Conservation (phyloP, 1,139 yeast genomes). For the Groenewaldozyma auringiensis region DNA sequence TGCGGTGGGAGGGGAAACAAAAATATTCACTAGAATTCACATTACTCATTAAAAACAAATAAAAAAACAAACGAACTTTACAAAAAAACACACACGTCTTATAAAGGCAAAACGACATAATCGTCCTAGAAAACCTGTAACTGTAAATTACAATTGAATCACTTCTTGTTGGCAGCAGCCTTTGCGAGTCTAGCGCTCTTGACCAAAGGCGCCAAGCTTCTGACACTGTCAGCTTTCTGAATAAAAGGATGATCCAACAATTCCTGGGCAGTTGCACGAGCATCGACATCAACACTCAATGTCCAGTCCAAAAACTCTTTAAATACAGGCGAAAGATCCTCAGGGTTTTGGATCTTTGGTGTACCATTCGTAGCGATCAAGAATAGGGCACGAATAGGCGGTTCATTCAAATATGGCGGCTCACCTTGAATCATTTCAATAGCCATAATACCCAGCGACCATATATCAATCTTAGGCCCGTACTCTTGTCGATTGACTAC, state of each 20-base stretch:
- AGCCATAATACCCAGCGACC: slow-evolving; percentile 97
- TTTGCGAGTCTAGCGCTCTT: slow-evolving; percentile 81
- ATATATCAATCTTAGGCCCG: slow-evolving; percentile 94
- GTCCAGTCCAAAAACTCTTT: slow-evolving; percentile 69
- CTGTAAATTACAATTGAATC: too few species aligned
- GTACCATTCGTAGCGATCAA: slow-evolving; percentile 95
- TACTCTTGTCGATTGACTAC: slow-evolving; percentile 90
- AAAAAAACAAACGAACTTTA: too few species aligned
- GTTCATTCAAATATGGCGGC: slow-evolving; percentile 93
- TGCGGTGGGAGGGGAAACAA: too few species aligned
- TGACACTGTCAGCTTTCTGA: slow-evolving; percentile 59
- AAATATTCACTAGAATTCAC: too few species aligned
- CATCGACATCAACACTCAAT: slow-evolving; percentile 75
- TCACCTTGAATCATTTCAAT: slow-evolving; percentile 99
- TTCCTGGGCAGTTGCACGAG: slow-evolving; percentile 74
- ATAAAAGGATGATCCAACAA: slow-evolving; percentile 68
- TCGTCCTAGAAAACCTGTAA: too few species aligned
- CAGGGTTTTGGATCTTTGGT: slow-evolving; percentile 86
- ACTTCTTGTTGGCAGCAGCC: slow-evolving; percentile 15
- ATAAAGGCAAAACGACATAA: too few species aligned
- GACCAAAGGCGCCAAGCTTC: slow-evolving; percentile 80
- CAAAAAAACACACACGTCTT: too few species aligned
- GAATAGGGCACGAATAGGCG: slow-evolving; percentile 86
- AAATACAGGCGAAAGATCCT: slow-evolving; percentile 58
- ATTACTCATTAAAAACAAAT: too few species aligned